Base-by-base conservation (phyloP, 2,329 filamentous ascomycete genomes). In the Hypomyces rosellus region DNA sequence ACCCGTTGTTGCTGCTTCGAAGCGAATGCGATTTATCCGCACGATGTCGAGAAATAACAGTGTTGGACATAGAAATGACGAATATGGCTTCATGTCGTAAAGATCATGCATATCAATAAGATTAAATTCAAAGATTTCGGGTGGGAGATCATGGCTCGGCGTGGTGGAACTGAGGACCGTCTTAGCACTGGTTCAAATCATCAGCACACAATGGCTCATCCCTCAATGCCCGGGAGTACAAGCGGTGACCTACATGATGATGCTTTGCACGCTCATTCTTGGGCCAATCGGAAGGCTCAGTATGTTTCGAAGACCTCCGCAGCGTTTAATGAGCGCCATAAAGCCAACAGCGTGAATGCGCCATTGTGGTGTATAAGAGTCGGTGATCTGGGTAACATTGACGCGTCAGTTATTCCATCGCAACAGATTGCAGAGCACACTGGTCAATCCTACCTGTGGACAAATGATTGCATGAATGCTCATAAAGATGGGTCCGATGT, bases 141-240 rank as follows among this genome's bases (percentile, higher is more conserved):
- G 25, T 30, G 46, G 39, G 5, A 36, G 47, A 4, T 22, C 38
- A 16, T 43, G 9, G 34, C 42, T 41, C 6, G 50, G 47, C 33
- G 47, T 52, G 13, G 50, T 52, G 16, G 50, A 45, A 38, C 50
- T 52, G 30, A 52, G 43, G 6, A 52, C 39, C 7, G 50, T 52
- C 5, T 40, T 49, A 22, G 40, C 46, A 4, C 50, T 52, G 25
- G 25, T 30, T 6, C 25, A 11, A 11, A 30, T 30, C 25, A 30
- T 30, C 9, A 30, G 25, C 8, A 30, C 25, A 8, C 25, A 7
- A 30, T 30, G 25, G 25, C 25, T 11, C 25, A 30, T 30, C 25
- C 25, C 4, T 8, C 25, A 8, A 11, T 2, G 9, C 6, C 8
- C 6, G 8, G 6, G 25, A 30, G 4, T 30, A 30, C 25, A 30